Base-by-base conservation (phyloP, 345 rosid species). In the Aegle marmelos region DNA sequence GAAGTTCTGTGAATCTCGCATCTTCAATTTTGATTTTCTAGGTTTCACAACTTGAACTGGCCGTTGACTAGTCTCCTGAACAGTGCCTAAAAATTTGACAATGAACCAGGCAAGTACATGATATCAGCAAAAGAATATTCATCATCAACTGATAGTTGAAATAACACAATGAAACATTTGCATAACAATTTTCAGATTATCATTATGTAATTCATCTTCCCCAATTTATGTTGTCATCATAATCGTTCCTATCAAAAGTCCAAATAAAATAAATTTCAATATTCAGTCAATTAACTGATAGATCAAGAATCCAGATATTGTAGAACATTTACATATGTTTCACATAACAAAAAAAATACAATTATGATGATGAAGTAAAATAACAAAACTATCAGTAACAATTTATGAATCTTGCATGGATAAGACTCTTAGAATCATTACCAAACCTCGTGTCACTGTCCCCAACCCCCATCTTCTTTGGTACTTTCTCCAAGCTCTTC, bases 31-130 rank as follows among this genome's bases (percentile, higher is more conserved):
- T 24, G 79, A 79, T 36, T 74, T 73, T 65, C 72, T 60, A 28
- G 87, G 68, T 57, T 85, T 72, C 22, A 71, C 72, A 81, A 61
- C 85, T 86, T 82, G 75, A 22, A 39, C 54, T 22, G 80, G 37
- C 59, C 68, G 81, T 81, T 76, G 82, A 58, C 77, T 74, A 72
- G 68, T 64, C 71, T 80, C 85, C 77, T 79, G 84, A 75, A 76
- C 82, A 85, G 87, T 79, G 81, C 91, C 92, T 90, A 81, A 63
- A 79, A 45, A 24, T 78, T 80, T 59, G 84, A 78, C 45, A 57
- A 54, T 27, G 74, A 60, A 50, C 73, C 36, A 41, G 41, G 70
- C 54, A 59, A 60, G 64, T 33, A 65, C 22, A 62, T 27, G 63
- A 58, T 36, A 50, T 76, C 54, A 77, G 45, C 39, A 63, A 53